Evolutionary conservation across 2,329 filamentous ascomycete species (phyloP), one percentile per base, ranked within the genome.

Genomic region (Phyllosticta paracitricarpa): DNA sequence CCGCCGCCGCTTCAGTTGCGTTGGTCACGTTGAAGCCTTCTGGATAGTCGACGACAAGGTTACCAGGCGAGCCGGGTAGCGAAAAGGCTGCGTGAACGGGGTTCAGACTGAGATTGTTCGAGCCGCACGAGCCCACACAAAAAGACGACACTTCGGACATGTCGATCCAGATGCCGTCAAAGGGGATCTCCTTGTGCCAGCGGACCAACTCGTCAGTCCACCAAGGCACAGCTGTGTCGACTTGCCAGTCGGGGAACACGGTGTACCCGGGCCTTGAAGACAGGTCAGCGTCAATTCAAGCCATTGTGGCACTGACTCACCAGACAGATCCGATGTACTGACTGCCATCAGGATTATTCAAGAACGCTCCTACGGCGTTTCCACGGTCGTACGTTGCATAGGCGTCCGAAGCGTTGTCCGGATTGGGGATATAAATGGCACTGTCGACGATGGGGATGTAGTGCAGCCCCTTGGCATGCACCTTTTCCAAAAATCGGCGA

Each of bases 91-190:
- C 85, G 68, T 89, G 86, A 0, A 83, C 84, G 0, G 87, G 87
- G 68, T 91, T 89, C 54, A 87, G 69, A 1, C 81, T 81, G 51
- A 89, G 71, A 58, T 87, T 86, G 1, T 78, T 78, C 25, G 81
- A 84, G 24, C 89, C 89, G 67, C 89, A 91, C 65, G 83, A 87
- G 3, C 89, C 88, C 8, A 87, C 79, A 65, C 88, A 91, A 75
- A 86, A 85, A 0, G 82, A 84, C 7, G 81, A 81, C 2, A 82
- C 82, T 66, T 86, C 84, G 54, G 72, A 79, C 82, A 86, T 85
- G 62, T 86, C 84, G 61, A 85, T 81, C 84, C 62, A 67, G 48
- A 78, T 72, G 14, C 78, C 79, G 61, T 82, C 79, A 66, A 79
- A 84, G 0, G 77, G 73, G 14, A 84, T 66, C 28, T 84, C 79